Base-by-base conservation (phyloP, 495 filamentous ascomycete genomes). In the Immersiella caudata region DNA sequence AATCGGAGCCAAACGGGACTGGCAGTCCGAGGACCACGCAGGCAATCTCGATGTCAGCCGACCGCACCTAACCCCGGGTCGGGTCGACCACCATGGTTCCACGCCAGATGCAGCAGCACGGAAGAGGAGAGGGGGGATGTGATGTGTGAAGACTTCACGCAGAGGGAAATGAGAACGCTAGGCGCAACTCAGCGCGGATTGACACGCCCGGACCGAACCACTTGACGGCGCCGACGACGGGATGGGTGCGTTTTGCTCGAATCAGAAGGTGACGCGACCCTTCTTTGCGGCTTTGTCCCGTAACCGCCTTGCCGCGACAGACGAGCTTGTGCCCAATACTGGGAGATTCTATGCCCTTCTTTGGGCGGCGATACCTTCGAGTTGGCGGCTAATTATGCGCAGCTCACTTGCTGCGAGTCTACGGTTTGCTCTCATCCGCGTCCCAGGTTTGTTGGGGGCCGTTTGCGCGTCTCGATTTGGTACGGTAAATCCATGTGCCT, bases 81-180 rank as follows among this genome's bases (percentile, higher is more conserved):
- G 24, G 33, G 24, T n/a, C 24, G 46, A 21, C 60, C 18, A 29
- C 14, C n/a, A 29, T 26, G 46, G 62, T 46, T 46, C 40, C 40
- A 46, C 40, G 40, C 40, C 40, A 64, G 62, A 52, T 63, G 62
- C 50, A 64, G 62, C 49, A 52, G 26, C 24, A 24, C 40, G 40
- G 40, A 46, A 52, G 61, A 49, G 46, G 46, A 22, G n/a, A n/a
- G n/a, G 51, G 46, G 33, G 8, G 33, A 49, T 62, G 59, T 62
- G 59, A 62, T 36, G 59, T 25, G 24, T 49, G 59, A 40, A 16
- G 33, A 16, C 59, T 25, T 55, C 52, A 22, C 52, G 40, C n/a
- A 46, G 40, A 46, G 40, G 40, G 40, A 46, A 46, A 46, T 46
- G 40, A 46, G 25, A 64, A 64, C 62, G 62, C 62, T 51, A 54